Base-by-base conservation (phyloP, 2,329 filamentous ascomycete genomes). In the Sclerotinia trifoliorum region DNA sequence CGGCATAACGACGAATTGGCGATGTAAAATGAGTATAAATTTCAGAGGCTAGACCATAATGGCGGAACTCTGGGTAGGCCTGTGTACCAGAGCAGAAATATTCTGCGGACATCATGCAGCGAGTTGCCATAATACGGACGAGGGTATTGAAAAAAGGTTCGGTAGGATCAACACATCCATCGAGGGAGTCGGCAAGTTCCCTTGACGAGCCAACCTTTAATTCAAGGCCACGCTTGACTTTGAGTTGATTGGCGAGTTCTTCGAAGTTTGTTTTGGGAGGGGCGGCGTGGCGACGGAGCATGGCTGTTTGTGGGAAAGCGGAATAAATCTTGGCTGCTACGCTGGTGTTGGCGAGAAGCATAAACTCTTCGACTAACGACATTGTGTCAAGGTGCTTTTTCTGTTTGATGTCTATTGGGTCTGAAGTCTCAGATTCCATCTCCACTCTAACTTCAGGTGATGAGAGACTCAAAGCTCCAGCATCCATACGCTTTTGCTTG, bases 1-100 rank as follows among this genome's bases (percentile, higher is more conserved):
- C 95, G n/a, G 94, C 94, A 78, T 99, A 99, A 42, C 96, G 92
- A 69, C 95, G 91, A 78, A 99, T 99, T 4, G 95, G 96, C 4
- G 92, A 96, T 0, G 95, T 99, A 81, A 99, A 99, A 80, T 99
- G 95, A 2, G 95, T 99, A 82, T 99, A 99, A 78, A 99, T 99
- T 76, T 96, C 92, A 4, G 91, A 93, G 0, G 96, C 96, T 48
- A 99, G 88, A 73, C 95, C 95, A 80, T 99, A 99, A 81, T 99
- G 96, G 65, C 93, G 88, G 85, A 97, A 99, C 78, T 98, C 95
- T 0, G 93, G 90, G 78, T 95, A 94, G 0, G 94, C 88, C 78
- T 97, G 93, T 8, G 93, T 94, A 70, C 95, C 95, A 0, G 94
- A 92, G 81, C 92, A 95, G 81, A 99, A 99, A 81, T 99, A 99